phyloP scores from a whole-genome alignment of 306 rosid species.

The Fragaria vesca region DNA sequence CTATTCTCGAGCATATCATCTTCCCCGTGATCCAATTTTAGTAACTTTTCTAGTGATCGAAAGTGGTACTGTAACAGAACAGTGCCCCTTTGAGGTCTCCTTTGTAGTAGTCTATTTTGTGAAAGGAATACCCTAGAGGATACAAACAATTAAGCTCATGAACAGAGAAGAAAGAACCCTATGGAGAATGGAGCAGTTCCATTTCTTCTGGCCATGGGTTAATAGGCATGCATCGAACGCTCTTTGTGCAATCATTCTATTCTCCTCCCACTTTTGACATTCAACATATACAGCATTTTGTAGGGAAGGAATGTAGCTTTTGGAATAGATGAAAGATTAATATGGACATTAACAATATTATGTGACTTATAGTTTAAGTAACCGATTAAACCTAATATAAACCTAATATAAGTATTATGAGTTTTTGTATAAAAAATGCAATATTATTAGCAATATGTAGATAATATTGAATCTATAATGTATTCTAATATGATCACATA shows the following conservation, averaged over 20 bases:
- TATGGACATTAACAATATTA: neutral
- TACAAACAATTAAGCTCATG: neutral
- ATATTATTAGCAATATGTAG: too few species aligned
- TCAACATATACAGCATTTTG: conserved; percentile 21
- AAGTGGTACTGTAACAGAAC: neutral
- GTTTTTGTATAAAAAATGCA: neutral
- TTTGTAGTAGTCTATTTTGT: neutral
- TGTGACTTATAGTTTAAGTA: too few species aligned
- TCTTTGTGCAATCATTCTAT: conserved; percentile 13
- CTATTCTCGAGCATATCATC: neutral
- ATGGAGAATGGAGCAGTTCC: neutral
- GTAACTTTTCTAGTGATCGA: neutral
- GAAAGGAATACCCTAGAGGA: neutral
- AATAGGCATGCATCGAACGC: conserved; percentile 26
- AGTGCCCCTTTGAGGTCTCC: neutral
- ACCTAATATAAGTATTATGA: neutral
- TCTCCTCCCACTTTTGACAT: conserved; percentile 26
- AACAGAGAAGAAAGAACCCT: neutral
- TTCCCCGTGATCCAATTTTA: neutral
- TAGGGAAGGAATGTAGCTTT: neutral
- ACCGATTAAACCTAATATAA: too few species aligned
- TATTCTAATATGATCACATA: too few species aligned
- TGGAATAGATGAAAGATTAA: neutral
- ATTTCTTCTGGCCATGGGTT: conserved; percentile 17
- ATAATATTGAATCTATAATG: too few species aligned